These are phyloP conservation scores for Zygoascus bituminiphila DNA, from an alignment of 805 yeast species.

Conservation along the genomic window DNA sequence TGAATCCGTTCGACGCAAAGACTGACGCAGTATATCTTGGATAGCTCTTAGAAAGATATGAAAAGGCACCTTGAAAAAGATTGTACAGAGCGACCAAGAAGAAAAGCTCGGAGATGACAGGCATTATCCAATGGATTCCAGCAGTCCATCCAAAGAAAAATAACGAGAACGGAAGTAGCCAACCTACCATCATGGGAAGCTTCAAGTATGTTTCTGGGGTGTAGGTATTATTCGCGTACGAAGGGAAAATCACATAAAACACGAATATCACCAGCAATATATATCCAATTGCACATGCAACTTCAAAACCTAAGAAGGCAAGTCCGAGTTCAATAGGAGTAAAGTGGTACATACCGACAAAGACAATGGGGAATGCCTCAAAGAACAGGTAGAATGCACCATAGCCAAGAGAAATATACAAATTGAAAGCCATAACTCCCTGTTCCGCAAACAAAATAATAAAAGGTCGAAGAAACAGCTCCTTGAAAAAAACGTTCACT, in stretches of 20 bases:
- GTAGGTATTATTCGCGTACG: constrained; percentile 1
- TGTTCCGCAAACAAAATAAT: constrained; percentile 47
- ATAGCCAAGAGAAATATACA: constrained; percentile 45
- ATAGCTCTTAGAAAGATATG: constrained; percentile 41
- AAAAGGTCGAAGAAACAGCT: constrained; percentile 31
- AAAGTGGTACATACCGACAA: constrained; percentile 37
- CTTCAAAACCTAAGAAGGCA: constrained; percentile 38
- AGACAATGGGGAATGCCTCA: constrained; percentile 56
- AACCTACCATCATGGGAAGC: constrained; percentile 13
- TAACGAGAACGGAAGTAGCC: constrained; percentile 37
- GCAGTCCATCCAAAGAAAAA: constrained; percentile 51
- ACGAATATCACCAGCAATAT: constrained; percentile 6
- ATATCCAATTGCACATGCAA: constrained; percentile 39
- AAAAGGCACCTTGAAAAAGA: constrained; percentile 43
- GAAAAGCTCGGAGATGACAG: constrained; percentile 37
- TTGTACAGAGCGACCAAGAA: constrained; percentile 35
- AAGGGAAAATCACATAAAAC: neutral
- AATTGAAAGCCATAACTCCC: constrained; percentile 43
- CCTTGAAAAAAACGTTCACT: constrained; percentile 3
- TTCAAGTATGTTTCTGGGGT: constrained; percentile 13
- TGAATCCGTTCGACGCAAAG: constrained; percentile 48
- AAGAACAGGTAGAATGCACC: constrained; percentile 48
- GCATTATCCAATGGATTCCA: constrained; percentile 43
- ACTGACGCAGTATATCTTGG: constrained; percentile 48
- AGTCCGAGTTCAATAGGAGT: constrained; percentile 40